These are phyloP conservation scores for Musa beccarii DNA, from an alignment of 176 grass and related monocot species.

Conservation along the genomic window DNA sequence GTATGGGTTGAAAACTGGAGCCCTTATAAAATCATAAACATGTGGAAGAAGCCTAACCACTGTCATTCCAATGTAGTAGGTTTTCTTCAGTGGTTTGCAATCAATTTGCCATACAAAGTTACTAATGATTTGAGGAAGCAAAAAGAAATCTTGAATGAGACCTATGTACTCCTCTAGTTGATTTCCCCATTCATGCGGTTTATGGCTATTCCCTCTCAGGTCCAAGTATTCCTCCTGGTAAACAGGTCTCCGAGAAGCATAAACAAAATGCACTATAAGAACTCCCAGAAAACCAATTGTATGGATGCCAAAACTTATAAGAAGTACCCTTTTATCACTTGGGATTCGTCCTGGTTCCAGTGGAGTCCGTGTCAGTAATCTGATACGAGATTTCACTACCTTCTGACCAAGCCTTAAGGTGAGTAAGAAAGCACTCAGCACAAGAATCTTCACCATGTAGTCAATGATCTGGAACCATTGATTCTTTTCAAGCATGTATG, in stretches of 20 bases:
- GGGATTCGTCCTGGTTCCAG: slow-evolving; percentile 67
- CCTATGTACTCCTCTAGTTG: slow-evolving; percentile 75
- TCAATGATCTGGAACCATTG: slow-evolving; percentile 59
- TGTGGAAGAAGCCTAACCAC: slow-evolving; percentile 71
- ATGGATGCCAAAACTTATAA: slow-evolving; percentile 41
- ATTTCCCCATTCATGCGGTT: slow-evolving; percentile 68
- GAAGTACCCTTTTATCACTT: slow-evolving; percentile 53
- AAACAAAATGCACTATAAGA: slow-evolving; percentile 43
- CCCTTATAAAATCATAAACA: slow-evolving; percentile 68
- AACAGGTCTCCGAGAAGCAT: slow-evolving; percentile 39
- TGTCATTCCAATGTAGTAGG: slow-evolving; percentile 69
- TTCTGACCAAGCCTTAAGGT: slow-evolving; percentile 73
- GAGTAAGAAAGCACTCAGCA: slow-evolving; percentile 58
- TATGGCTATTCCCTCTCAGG: slow-evolving; percentile 49
- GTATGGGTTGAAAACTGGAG: slow-evolving; percentile 79
- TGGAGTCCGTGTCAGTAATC: slow-evolving; percentile 57
- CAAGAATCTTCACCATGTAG: slow-evolving; percentile 74
- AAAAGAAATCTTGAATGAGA: slow-evolving; percentile 65
- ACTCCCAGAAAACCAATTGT: slow-evolving; percentile 44
- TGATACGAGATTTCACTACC: slow-evolving; percentile 79
- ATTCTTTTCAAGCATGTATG: slow-evolving; percentile 56
- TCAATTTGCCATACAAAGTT: slow-evolving; percentile 78
- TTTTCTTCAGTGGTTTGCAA: slow-evolving; percentile 61
- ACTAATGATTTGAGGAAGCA: slow-evolving; percentile 72
- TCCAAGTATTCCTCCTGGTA: slow-evolving; percentile 46